phyloP scores from a whole-genome alignment of 2,329 filamentous ascomycete species.

The Botrytis squamosa region DNA sequence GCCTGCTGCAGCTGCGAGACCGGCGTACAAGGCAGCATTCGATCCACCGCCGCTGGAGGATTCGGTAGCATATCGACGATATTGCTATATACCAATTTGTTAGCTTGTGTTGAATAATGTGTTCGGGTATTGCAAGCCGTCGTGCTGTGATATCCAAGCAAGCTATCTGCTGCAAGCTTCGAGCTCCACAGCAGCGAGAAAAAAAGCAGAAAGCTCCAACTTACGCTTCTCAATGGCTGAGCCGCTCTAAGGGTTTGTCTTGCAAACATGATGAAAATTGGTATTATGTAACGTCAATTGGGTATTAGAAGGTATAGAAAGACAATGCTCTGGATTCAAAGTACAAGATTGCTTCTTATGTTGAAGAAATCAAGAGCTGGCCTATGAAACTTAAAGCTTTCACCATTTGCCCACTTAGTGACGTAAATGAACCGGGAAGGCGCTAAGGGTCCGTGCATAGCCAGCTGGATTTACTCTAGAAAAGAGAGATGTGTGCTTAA shows the following conservation, averaged over 20 bases:
- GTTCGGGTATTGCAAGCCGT: neutral
- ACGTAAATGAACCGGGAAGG: conserved; percentile 2
- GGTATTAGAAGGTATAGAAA: neutral
- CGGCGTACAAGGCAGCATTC: conserved; percentile 60
- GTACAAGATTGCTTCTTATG: neutral
- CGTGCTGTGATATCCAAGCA: neutral
- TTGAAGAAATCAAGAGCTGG: conserved; percentile 6
- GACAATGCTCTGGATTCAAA: neutral
- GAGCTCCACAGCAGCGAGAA: neutral
- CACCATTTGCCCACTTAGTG: conserved; percentile 9
- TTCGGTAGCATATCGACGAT: conserved; percentile 73
- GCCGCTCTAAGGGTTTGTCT: conserved; percentile 62
- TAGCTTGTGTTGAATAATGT: conserved; percentile 20
- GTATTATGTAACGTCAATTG: neutral
- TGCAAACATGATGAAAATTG: conserved; percentile 57
- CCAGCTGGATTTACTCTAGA: neutral
- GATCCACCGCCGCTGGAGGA: conserved; percentile 48
- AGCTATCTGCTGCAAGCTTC: neutral
- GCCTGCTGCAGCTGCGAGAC: conserved; percentile 55
- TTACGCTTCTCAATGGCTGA: conserved; percentile 65
- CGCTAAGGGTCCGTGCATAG: neutral
- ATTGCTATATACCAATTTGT: conserved; percentile 47
- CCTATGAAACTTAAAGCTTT: neutral
- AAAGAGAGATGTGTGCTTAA: neutral
- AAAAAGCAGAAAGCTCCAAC: conserved; percentile 33